These are phyloP conservation scores for Funneliformis geosporum DNA, from an alignment of 192 early-diverging fungal genomes.

Conservation along the genomic window DNA sequence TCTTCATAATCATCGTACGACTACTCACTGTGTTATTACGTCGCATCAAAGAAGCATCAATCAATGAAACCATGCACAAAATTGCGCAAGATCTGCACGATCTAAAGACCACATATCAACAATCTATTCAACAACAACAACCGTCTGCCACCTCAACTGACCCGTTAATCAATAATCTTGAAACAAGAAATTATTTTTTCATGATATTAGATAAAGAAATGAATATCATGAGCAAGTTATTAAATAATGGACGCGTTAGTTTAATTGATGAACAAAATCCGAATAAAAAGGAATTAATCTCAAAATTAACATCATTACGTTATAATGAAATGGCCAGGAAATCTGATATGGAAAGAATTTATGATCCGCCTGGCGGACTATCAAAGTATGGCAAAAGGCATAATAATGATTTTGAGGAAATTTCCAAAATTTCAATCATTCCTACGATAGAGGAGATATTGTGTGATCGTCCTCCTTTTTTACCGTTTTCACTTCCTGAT, in stretches of 20 bases:
- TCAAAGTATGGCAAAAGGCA: constrained; percentile 47
- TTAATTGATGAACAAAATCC: too few relatives aligned
- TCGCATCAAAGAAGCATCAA: constrained; percentile 39
- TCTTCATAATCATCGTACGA: constrained; percentile 38
- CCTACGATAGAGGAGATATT: constrained; percentile 59
- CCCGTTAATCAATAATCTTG: background rate
- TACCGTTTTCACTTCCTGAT: constrained; percentile 45
- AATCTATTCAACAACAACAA: constrained; percentile 3
- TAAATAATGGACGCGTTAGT: background rate
- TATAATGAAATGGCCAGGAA: too few relatives aligned
- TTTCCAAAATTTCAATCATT: constrained; percentile 50
- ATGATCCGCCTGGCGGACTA: constrained; percentile 32
- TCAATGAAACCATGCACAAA: constrained; percentile 15
- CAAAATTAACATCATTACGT: too few relatives aligned
- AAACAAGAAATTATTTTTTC: constrained; percentile 7
- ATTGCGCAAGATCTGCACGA: background rate
- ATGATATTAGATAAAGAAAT: constrained; percentile 23
- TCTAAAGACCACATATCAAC: too few relatives aligned
- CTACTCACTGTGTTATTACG: constrained; percentile 40
- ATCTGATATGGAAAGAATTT: too few relatives aligned
- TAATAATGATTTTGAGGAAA: constrained; percentile 54
- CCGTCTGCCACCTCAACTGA: constrained; percentile 7
- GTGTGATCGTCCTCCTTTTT: constrained; percentile 39
- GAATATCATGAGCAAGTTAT: background rate
- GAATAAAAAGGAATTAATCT: too few relatives aligned